Evolutionary conservation across 805 yeast genomes (phyloP).

Genomic region (Sugiyamaella chiloensis): DNA sequence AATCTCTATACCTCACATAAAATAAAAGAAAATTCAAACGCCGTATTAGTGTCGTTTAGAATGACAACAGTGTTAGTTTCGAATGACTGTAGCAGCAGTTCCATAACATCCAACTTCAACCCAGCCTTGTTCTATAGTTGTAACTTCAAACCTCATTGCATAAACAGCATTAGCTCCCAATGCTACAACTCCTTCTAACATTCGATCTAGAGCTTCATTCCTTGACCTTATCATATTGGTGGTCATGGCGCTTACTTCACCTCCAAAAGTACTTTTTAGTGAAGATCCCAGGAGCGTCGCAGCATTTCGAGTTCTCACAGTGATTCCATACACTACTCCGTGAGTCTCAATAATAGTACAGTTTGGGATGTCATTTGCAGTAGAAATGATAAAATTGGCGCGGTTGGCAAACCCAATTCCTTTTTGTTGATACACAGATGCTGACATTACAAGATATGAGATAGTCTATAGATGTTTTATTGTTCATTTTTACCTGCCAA

Average conservation of each 20-base stretch:
- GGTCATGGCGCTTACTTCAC: slow-evolving; percentile 22
- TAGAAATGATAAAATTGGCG: slow-evolving; percentile 17
- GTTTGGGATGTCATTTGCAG: slow-evolving; percentile 25
- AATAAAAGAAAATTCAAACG: too few relatives aligned
- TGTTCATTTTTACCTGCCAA: too few relatives aligned
- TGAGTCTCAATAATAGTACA: slow-evolving; percentile 15
- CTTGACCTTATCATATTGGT: slow-evolving; percentile 21
- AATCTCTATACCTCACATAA: too few relatives aligned
- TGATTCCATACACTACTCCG: slow-evolving; percentile 25
- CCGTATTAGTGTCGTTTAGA: too few relatives aligned
- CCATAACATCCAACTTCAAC: slow-evolving; percentile 25
- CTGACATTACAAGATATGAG: neutral
- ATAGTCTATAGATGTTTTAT: too few relatives aligned
- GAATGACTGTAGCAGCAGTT: slow-evolving; percentile 21
- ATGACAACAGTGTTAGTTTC: too few relatives aligned
- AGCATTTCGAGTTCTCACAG: slow-evolving; percentile 21
- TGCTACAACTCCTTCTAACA: slow-evolving; percentile 20
- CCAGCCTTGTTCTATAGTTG: slow-evolving; percentile 15
- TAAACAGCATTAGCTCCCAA: slow-evolving; percentile 25
- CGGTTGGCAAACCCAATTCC: slow-evolving; percentile 11
- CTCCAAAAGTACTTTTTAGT: slow-evolving; percentile 22
- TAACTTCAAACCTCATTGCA: slow-evolving; percentile 23
- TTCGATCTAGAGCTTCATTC: slow-evolving; percentile 23
- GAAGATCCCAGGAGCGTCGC: slow-evolving; percentile 21
- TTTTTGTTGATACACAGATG: slow-evolving; percentile 6